These are phyloP conservation scores for Nakaseomyces bracarensis DNA, from an alignment of 1,139 yeast species.

Conservation along the genomic window DNA sequence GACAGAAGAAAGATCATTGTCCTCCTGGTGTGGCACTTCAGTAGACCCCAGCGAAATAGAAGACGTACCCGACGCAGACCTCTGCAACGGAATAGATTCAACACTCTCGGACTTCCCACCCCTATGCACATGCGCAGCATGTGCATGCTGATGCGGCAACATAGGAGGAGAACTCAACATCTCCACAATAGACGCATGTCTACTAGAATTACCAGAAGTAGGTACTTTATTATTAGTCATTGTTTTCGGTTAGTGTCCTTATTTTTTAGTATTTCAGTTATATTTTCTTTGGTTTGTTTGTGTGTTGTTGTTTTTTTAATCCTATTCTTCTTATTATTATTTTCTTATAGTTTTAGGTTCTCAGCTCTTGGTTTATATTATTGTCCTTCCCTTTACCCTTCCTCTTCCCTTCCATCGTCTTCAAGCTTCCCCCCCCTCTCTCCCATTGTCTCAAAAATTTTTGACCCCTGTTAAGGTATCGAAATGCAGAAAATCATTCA, in stretches of 20 bases:
- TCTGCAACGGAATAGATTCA: conserved; percentile 6
- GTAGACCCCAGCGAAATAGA: conserved; percentile 5
- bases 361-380: neutral
- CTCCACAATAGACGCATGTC: conserved; percentile 77
- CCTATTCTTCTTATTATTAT: neutral
- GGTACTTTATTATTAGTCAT: conserved; percentile 3
- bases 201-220: conserved; percentile 12
- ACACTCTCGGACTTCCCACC: conserved; percentile 6
- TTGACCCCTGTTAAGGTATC: too few relatives aligned
- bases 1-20: conserved; percentile 9
- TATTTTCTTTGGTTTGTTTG: neutral
- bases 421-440: too few relatives aligned
- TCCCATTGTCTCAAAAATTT: too few relatives aligned
- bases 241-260: too few relatives aligned
- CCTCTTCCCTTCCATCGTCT: too few relatives aligned
- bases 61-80: conserved; percentile 2
- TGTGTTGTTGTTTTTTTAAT: neutral
- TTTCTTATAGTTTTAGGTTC: neutral
- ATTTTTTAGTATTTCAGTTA: too few relatives aligned
- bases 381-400: too few relatives aligned
- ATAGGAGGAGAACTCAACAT: conserved; percentile 80
- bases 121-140: conserved; percentile 6
- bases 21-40: too few relatives aligned
- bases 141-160: conserved; percentile 16
- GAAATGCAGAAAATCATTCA: too few relatives aligned